Evolutionary conservation across 371 early-diverging fungal species (phyloP).

Genomic region (Actinomortierella ambigua): DNA sequence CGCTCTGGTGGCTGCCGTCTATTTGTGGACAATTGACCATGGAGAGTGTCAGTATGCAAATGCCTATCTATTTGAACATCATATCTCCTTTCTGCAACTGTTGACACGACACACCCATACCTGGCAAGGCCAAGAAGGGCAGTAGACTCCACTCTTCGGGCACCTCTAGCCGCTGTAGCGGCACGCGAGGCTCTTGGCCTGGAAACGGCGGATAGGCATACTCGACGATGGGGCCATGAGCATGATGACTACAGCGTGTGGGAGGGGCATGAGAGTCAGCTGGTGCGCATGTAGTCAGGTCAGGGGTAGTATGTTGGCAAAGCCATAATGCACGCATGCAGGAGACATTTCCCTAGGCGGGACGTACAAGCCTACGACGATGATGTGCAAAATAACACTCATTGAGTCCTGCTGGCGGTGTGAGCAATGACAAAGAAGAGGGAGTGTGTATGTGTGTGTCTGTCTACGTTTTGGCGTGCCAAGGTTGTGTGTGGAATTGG

Average conservation of each 20-base stretch:
- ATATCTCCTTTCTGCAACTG: no score
- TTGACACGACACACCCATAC: no score
- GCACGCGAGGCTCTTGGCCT: constrained; percentile 44
- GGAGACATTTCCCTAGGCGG: neutral
- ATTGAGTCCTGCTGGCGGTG: constrained; percentile 3
- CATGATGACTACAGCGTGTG: constrained; percentile 53
- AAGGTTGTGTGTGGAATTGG: neutral
- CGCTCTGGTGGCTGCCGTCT: constrained; percentile 86
- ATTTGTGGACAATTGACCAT: constrained; percentile 44
- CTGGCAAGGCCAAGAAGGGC: constrained; percentile 70
- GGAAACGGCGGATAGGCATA: constrained; percentile 79
- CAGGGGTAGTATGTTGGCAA: neutral
- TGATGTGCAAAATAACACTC: constrained; percentile 45
- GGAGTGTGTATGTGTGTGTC: neutral
- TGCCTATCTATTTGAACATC: no score
- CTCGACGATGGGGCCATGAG: constrained; percentile 73
- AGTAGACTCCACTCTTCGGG: constrained; percentile 84
- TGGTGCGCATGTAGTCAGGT: neutral
- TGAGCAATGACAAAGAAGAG: neutral
- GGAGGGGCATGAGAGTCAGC: neutral
- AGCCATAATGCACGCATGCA: neutral
- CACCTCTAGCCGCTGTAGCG: constrained; percentile 59
- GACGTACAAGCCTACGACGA: constrained; percentile 45
- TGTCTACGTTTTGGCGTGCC: no score
- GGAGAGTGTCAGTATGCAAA: no score